Evolutionary conservation across 1,284 basidiomycete species (phyloP).

Genomic region (Puccinia horiana): DNA sequence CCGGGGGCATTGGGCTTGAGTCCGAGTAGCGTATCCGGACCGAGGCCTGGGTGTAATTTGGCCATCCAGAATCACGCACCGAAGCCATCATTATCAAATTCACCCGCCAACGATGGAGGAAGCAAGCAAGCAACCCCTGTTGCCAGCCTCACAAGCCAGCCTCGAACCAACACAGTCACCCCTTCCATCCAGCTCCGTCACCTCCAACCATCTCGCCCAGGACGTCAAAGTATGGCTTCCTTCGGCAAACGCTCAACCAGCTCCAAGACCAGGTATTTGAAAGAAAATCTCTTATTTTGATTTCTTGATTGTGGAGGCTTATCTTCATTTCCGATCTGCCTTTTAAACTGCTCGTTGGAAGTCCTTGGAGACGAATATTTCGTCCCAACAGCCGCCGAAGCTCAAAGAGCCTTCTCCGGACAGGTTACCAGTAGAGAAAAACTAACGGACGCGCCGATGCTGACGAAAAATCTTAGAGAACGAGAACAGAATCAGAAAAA

Average conservation of each 20-base stretch:
- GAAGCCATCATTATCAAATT: background rate
- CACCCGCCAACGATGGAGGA: background rate
- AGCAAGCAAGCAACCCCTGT: background rate
- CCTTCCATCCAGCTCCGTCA: background rate
- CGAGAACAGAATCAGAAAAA: constrained; percentile 61
- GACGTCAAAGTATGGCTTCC: constrained; percentile 46
- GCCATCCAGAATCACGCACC: too few relatives aligned
- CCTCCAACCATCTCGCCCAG: constrained; percentile 10
- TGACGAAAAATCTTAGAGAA: constrained; percentile 70
- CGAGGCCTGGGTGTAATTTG: too few relatives aligned
- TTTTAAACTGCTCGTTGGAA: too few relatives aligned
- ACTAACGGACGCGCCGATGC: constrained; percentile 74
- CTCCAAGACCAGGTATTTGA: constrained; percentile 46
- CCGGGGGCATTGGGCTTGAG: too few relatives aligned
- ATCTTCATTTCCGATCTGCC: too few relatives aligned
- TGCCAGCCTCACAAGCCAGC: background rate
- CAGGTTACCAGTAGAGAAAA: constrained; percentile 68
- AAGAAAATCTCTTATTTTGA: constrained; percentile 49
- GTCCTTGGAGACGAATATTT: constrained; percentile 73
- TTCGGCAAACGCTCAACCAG: constrained; percentile 26
- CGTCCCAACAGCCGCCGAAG: constrained; percentile 71
- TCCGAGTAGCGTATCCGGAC: too few relatives aligned
- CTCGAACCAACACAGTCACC: background rate
- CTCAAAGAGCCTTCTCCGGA: constrained; percentile 69
- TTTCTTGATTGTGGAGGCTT: background rate